These are phyloP conservation scores for Tetrastigma voinierianum DNA, from an alignment of 164 flowering plant genomes.

Conservation along the genomic window DNA sequence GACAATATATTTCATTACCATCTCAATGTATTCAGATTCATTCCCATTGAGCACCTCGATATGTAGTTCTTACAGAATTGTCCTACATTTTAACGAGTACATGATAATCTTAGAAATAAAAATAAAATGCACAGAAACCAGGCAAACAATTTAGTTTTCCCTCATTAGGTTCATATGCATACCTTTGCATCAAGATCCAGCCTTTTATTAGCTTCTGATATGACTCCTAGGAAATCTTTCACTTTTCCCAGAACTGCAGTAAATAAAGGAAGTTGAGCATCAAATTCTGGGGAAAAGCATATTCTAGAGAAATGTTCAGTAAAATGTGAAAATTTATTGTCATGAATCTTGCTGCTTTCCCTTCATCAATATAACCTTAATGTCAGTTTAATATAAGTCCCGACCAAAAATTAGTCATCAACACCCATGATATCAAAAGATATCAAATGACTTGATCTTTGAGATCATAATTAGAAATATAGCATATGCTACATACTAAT, in stretches of 20 bases:
- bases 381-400: too few species aligned
- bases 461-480: too few species aligned
- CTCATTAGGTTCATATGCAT: not conserved
- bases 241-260: constrained; percentile 80
- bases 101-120: not conserved
- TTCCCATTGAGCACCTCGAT: constrained; percentile 75
- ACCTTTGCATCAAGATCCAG: constrained; percentile 62
- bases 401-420: too few species aligned
- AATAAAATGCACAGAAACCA: not conserved
- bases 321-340: too few species aligned
- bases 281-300: not conserved
- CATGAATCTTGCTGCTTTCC: too few species aligned
- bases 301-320: too few species aligned
- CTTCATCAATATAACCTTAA: too few species aligned
- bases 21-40: constrained; percentile 75
- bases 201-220: constrained; percentile 70
- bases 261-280: not conserved
- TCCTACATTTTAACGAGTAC: constrained; percentile 42
- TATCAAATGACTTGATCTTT: too few species aligned
- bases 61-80: constrained; percentile 44
- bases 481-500: too few species aligned
- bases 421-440: too few species aligned
- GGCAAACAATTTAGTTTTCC: not conserved
- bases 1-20: constrained; percentile 39
- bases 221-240: constrained; percentile 63